These are phyloP conservation scores for Kingdonia uniflora DNA, from an alignment of 164 flowering plant species.

Conservation along the genomic window DNA sequence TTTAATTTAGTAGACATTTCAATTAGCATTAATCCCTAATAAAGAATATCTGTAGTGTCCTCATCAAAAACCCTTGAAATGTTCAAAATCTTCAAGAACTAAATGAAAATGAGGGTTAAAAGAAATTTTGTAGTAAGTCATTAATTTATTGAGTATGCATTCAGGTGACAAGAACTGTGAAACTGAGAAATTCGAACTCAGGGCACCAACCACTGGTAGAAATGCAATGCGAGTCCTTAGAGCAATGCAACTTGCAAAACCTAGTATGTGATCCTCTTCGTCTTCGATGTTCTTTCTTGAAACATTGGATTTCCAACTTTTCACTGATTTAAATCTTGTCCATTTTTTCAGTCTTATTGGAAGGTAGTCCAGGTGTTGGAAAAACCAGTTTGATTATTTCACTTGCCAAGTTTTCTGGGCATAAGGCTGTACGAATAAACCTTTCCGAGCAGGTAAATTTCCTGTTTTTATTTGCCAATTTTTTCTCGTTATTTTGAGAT, in stretches of 20 bases:
- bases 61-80: too few species aligned
- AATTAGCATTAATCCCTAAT: background rate
- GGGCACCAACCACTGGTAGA: conserved; percentile 84
- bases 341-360: conserved; percentile 56
- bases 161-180: conserved; percentile 36
- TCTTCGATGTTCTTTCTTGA: too few species aligned
- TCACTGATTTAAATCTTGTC: background rate
- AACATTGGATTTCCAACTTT: too few species aligned
- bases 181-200: conserved; percentile 51
- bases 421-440: conserved; percentile 83
- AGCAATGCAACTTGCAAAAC: conserved; percentile 92
- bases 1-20: too few species aligned
- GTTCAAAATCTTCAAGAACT: too few species aligned
- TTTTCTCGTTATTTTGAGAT: background rate
- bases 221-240: conserved; percentile 78
- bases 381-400: conserved; percentile 89
- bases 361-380: conserved; percentile 99
- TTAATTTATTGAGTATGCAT: background rate
- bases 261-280: conserved; percentile 35
- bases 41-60: background rate
- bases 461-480: background rate
- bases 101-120: too few species aligned
- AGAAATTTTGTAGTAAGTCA: too few species aligned
- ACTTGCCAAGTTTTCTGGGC: conserved; percentile 83
- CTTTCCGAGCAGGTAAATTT: conserved; percentile 85